Percentiles rank a stretch among this genome's conserved stretches.
Conservation (phyloP, 225 moss, liverwort and hornwort species). For the Straminergon stramineum region DNA sequence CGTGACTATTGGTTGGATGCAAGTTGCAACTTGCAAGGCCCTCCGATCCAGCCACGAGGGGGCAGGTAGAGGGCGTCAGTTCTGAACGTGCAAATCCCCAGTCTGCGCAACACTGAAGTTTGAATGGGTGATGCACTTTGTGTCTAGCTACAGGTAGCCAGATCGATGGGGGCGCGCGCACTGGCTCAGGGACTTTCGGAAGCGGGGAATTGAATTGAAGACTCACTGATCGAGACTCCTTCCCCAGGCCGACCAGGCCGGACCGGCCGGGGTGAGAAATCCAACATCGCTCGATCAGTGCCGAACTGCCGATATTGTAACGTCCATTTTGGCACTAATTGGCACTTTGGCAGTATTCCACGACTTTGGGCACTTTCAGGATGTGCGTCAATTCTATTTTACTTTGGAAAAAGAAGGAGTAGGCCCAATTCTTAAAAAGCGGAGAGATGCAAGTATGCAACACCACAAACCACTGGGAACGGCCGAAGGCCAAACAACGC, state of each 20-base stretch:
- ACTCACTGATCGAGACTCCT: not conserved
- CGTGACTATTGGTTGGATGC: not conserved
- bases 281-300: not conserved
- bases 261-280: not conserved
- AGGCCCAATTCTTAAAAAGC: not conserved
- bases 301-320: no score
- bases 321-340: not conserved
- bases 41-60: not conserved
- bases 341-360: not conserved
- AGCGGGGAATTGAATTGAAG: not conserved
- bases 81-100: conserved; percentile 1
- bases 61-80: not conserved
- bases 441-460: not conserved
- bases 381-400: not conserved
- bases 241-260: not conserved
- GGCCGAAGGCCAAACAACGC: not conserved
- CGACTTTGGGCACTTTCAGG: not conserved
- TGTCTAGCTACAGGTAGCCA: not conserved
- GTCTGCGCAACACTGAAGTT: not conserved
- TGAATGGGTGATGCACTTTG: not conserved
- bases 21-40: not conserved
- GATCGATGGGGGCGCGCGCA: not conserved
- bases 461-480: not conserved
- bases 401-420: not conserved
- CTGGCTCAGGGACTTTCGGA: not conserved